Conservation (phyloP, 768 basidiomycete species). For the Amanita pseudoporphyria region DNA sequence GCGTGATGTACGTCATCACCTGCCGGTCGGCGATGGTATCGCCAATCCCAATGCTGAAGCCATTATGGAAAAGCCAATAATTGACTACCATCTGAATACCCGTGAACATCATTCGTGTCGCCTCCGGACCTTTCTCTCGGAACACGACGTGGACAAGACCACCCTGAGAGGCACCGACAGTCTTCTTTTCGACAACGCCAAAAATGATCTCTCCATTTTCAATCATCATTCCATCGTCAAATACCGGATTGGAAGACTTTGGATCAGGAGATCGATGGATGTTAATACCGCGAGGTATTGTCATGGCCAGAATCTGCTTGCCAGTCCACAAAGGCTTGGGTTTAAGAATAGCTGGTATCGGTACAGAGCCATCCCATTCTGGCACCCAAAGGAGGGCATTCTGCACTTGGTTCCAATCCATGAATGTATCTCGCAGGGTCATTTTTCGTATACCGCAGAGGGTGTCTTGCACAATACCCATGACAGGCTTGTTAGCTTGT, state of each 20-base stretch:
- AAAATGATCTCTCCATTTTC: slow-evolving; percentile 96
- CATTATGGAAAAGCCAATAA: slow-evolving; percentile 98
- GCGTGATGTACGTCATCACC: slow-evolving; percentile 82
- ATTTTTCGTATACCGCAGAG: slow-evolving; percentile 97
- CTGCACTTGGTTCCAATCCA: slow-evolving; percentile 94
- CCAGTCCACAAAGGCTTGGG: slow-evolving; percentile 98
- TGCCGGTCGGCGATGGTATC: slow-evolving; percentile 91
- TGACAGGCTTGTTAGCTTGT: slow-evolving; percentile 98
- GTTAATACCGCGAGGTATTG: slow-evolving; percentile 94
- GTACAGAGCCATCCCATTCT: slow-evolving; percentile 92
- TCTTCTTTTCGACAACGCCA: slow-evolving; percentile 97
- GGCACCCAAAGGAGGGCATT: slow-evolving; percentile 98
- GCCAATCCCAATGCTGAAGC: slow-evolving; percentile 98
- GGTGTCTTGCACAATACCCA: slow-evolving; percentile 99
- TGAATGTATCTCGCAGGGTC: slow-evolving; percentile 88
- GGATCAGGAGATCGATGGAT: slow-evolving; percentile 75
- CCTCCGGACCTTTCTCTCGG: slow-evolving; percentile 94
- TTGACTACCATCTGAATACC: slow-evolving; percentile 95
- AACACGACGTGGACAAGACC: slow-evolving; percentile 96
- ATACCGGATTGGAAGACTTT: slow-evolving; percentile 69
- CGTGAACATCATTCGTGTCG: slow-evolving; percentile 82
- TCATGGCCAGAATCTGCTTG: slow-evolving; percentile 89
- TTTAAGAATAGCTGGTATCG: slow-evolving; percentile 90
- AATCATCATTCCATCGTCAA: slow-evolving; percentile 91
- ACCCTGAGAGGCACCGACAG: slow-evolving; percentile 92